Evolutionary conservation across 192 early-diverging fungal genomes (phyloP).

Genomic region (Glomus cerebriforme): DNA sequence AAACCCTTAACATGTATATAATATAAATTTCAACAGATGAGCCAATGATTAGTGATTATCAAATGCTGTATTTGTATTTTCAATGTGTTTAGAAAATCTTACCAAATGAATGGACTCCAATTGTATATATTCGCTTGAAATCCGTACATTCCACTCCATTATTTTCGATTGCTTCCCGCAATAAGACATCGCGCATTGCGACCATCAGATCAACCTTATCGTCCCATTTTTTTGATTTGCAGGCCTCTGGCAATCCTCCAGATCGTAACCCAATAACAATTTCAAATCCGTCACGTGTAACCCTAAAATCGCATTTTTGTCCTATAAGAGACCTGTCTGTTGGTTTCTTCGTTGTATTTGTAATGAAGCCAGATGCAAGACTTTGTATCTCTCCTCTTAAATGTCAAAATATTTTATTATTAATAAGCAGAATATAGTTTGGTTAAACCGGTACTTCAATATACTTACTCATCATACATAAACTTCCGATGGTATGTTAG

Average conservation of each 20-base stretch:
- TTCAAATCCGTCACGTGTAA: slow-evolving; percentile 26
- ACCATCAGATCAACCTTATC: slow-evolving; percentile 27
- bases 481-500: slow-evolving; percentile 21
- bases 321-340: slow-evolving; percentile 23
- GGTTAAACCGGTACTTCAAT: slow-evolving; percentile 6
- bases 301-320: slow-evolving; percentile 23
- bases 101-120: slow-evolving; percentile 16
- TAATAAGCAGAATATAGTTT: slow-evolving; percentile 17
- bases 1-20: slow-evolving; percentile 5
- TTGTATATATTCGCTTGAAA: slow-evolving; percentile 21
- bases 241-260: slow-evolving; percentile 24
- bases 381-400: slow-evolving; percentile 28
- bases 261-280: slow-evolving; percentile 17
- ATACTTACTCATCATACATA: slow-evolving; percentile 24
- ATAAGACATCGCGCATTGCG: slow-evolving; percentile 22
- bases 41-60: not conserved
- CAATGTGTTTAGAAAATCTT: not conserved
- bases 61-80: no score
- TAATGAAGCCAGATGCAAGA: slow-evolving; percentile 16
- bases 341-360: slow-evolving; percentile 22
- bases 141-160: slow-evolving; percentile 13
- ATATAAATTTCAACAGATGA: slow-evolving; percentile 11
- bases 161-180: slow-evolving; percentile 18
- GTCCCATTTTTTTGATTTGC: slow-evolving; percentile 21
- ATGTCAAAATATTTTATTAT: slow-evolving; percentile 19